Evolutionary conservation across 2,329 filamentous ascomycete genomes (phyloP), one percentile per base, ranked within the genome.

Genomic region (Talaromyces sp.): DNA sequence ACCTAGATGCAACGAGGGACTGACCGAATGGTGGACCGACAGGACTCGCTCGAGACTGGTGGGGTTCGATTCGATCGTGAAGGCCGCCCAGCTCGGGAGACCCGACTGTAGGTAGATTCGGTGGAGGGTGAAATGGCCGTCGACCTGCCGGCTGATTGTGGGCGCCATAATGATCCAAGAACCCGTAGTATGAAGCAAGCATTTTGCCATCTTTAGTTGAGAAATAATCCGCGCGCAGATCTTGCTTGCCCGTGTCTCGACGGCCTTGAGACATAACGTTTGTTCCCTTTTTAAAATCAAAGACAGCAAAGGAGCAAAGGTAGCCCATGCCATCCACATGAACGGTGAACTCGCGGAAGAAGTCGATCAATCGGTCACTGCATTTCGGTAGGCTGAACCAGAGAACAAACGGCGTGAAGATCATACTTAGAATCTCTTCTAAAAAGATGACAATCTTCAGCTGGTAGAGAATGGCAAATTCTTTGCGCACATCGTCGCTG

Each of bases 141-240:
- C 74, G 67, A 33, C 55, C 60, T 16, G 58, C 50, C 10, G 66
- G 57, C 17, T 84, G 87, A 3, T 86, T 85, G 63, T 90, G 90
- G 44, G 86, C 84, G 13, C 87, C 85, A 65, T 99, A 99, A 62
- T 96, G 92, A 67, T 97, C 91, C 54, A 97, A 79, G 70, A 99
- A 99, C 2, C 92, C 91, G 65, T 94, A 92, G 69, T 97, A 94
- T 0, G 93, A 97, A 14, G 91, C 90, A n/a, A 94, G 87, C 90
- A 99, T 96, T 76, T 99, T 99, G 57, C 92, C 90, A 66, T 99
- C 92, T 68, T 97, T 97, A 9, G 91, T 91, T 19, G 90, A 86
- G 68, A 94, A 97, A 70, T 97, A 97, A 63, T 97, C 92, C 54
- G 94, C 90, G 10, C 94, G 86, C 9, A 91, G 82, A 68, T 91